phyloP scores from a whole-genome alignment of 176 grass and related monocot species.

The Triticum aestivum region IWGSC_CS_RefSeq_v2.1 NC_057798.1:19533359-19533858 shows the following conservation, averaged over 20 bases:
- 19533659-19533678: slow-evolving; percentile 35
- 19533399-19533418: slow-evolving; percentile 54
- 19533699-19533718: slow-evolving; percentile 12
- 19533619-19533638: too few species aligned
- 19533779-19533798: slow-evolving; percentile 43
- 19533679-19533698: slow-evolving; percentile 45
- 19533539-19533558: slow-evolving; percentile 48
- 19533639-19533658: background rate
- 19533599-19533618: background rate
- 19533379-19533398: slow-evolving; percentile 37
- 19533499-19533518: background rate
- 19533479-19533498: slow-evolving; percentile 1
- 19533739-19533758: slow-evolving; percentile 37
- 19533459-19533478: slow-evolving; percentile 55
- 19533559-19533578: background rate
- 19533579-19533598: background rate
- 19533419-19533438: slow-evolving; percentile 58
- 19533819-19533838: slow-evolving; percentile 62
- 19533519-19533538: slow-evolving; percentile 15
- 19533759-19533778: slow-evolving; percentile 45
- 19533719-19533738: background rate
- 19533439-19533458: slow-evolving; percentile 48
- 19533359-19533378: slow-evolving; percentile 51
- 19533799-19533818: slow-evolving; percentile 51
- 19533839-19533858: slow-evolving; percentile 45